A percentile compares a stretch with the other conserved stretches of the same genome.
Evolutionary conservation across 139 green algal genomes (phyloP).

Genomic region (Monoraphidium neglectum): DNA sequence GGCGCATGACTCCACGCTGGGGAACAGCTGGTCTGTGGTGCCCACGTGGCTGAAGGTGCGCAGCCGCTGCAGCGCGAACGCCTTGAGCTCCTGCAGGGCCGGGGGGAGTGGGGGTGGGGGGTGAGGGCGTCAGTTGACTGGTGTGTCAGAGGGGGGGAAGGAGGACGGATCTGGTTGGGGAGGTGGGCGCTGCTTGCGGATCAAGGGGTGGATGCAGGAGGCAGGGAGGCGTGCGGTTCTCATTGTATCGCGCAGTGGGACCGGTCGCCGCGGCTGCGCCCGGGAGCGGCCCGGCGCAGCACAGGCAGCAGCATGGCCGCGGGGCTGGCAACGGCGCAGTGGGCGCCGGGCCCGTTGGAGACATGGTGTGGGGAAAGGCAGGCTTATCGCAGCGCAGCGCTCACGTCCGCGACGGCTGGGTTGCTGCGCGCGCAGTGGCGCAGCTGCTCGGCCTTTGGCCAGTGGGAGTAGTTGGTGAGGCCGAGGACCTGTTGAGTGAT

Average conservation of each 20-base stretch:
- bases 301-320: no score
- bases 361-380: neutral
- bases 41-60: slow-evolving; percentile 69
- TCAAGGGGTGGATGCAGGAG: no score
- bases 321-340: no score
- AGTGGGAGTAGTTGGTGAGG: slow-evolving; percentile 84
- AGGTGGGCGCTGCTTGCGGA: no score
- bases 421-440: slow-evolving; percentile 50
- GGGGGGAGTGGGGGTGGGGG: neutral
- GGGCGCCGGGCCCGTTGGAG: no score
- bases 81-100: slow-evolving; percentile 38
- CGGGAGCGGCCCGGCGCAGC: no score
- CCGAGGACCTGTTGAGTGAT: slow-evolving; percentile 88
- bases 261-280: no score
- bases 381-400: neutral
- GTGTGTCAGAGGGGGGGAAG: no score
- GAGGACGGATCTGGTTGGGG: no score
- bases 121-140: no score
- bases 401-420: neutral
- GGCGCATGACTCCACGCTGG: slow-evolving; percentile 57
- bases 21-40: slow-evolving; percentile 63
- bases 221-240: neutral
- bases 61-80: slow-evolving; percentile 50
- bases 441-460: slow-evolving; percentile 53
- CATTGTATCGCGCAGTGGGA: no score